Evolutionary conservation across 208 protist species (phyloP).

Genomic region (Crithidia acanthocephali): DNA sequence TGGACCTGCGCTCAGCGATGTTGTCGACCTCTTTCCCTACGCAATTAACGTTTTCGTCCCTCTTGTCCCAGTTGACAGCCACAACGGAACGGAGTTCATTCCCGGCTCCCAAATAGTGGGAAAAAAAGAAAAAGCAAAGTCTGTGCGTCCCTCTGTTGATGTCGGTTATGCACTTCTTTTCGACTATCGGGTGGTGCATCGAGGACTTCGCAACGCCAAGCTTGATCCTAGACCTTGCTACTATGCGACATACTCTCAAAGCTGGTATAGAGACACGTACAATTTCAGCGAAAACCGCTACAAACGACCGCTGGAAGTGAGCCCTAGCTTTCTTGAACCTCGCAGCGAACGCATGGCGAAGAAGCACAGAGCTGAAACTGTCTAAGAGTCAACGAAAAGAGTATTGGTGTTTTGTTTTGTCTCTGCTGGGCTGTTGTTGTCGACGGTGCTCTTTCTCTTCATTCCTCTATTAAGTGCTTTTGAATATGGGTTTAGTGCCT

Average conservation of each 20-base stretch:
- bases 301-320: conserved; percentile 37
- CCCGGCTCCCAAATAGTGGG: conserved; percentile 42
- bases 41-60: conserved; percentile 78
- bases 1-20: conserved; percentile 49
- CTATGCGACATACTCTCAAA: conserved; percentile 57
- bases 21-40: conserved; percentile 63
- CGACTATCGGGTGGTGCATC: conserved; percentile 73
- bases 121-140: conserved; percentile 4
- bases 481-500: background rate
- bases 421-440: background rate
- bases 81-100: conserved; percentile 70
- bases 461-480: background rate
- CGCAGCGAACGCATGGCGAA: conserved; percentile 31
- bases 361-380: background rate
- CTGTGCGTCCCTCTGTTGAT: conserved; percentile 40
- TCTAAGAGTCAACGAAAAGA: background rate
- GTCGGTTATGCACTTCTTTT: conserved; percentile 58
- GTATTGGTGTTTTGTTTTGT: conserved; percentile 16
- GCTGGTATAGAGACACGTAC: conserved; percentile 68
- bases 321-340: conserved; percentile 16
- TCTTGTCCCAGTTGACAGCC: conserved; percentile 52
- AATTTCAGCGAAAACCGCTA: conserved; percentile 65
- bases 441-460: conserved; percentile 6
- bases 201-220: conserved; percentile 48
- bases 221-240: conserved; percentile 53